Conservation (phyloP, 441 rosid species). For the Daphne laureola region DNA sequence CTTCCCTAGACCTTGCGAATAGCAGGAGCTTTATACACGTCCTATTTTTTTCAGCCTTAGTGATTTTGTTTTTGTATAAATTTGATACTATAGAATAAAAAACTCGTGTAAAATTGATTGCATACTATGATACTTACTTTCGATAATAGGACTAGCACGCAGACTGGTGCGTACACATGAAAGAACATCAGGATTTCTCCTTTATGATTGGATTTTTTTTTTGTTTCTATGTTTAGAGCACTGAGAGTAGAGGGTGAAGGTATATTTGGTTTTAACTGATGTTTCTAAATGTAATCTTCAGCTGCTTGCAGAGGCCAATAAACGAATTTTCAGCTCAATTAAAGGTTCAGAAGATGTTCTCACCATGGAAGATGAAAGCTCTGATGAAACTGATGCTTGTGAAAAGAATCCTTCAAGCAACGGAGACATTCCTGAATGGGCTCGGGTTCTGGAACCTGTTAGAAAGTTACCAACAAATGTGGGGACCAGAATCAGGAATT, state of each 20-base stretch:
- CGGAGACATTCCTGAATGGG: constrained; percentile 84
- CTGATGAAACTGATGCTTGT: constrained; percentile 40
- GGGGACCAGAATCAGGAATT: constrained; percentile 94
- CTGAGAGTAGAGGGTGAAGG: not conserved
- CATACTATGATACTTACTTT: too few species aligned
- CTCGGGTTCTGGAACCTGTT: constrained; percentile 77
- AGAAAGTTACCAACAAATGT: constrained; percentile 98
- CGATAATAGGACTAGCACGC: too few species aligned
- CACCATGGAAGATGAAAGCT: constrained; percentile 60
- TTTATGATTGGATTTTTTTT: not conserved
- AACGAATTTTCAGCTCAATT: constrained; percentile 62
- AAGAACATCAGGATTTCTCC: not conserved
- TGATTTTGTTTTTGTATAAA: too few species aligned
- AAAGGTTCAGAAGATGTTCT: constrained; percentile 48
- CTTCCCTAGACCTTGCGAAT: too few species aligned
- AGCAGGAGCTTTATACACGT: too few species aligned
- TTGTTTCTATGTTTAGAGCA: not conserved
- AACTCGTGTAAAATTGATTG: too few species aligned
- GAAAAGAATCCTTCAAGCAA: constrained; percentile 43
- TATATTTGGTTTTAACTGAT: constrained; percentile 22
- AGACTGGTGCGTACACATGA: not conserved
- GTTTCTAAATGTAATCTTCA: constrained; percentile 32
- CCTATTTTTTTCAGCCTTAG: too few species aligned
- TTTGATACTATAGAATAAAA: too few species aligned
- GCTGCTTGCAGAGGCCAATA: constrained; percentile 98